Evolutionary conservation across 164 flowering plant species (phyloP).

Genomic region (Dillenia turbinata): DNA sequence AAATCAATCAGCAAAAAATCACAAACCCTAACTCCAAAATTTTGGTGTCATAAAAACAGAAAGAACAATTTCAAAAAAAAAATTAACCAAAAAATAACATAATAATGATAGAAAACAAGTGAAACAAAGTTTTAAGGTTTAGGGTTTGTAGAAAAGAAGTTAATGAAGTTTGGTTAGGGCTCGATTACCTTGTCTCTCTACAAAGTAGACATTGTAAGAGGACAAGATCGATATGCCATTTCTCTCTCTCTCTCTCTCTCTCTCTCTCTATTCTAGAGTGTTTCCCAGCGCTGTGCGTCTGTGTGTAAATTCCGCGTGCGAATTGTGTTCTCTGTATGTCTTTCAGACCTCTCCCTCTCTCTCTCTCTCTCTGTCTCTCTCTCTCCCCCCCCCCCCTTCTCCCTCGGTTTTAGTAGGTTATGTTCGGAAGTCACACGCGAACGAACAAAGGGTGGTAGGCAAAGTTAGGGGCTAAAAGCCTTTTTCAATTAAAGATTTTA

Average conservation of each 20-base stretch:
- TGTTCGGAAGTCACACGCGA: conserved; percentile 22
- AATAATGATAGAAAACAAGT: not conserved
- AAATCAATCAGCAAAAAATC: not conserved
- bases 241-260: not conserved
- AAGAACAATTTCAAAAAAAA: too few relatives aligned
- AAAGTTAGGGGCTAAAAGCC: not conserved
- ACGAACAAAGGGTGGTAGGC: conserved; percentile 8
- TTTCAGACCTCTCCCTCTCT: not conserved
- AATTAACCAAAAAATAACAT: not conserved
- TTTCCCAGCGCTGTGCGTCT: too few relatives aligned
- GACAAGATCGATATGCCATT: conserved; percentile 7
- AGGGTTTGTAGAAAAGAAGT: too few relatives aligned
- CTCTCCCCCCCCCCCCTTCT: not conserved
- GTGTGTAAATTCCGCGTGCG: too few relatives aligned
- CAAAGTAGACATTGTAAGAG: conserved; percentile 19
- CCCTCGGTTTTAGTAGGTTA: conserved; percentile 1
- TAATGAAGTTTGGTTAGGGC: too few relatives aligned
- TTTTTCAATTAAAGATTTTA: conserved; percentile 8
- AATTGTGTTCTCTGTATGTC: not conserved
- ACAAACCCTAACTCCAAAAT: not conserved
- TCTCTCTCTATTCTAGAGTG: not conserved
- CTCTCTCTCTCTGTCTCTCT: not conserved
- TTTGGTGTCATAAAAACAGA: too few relatives aligned
- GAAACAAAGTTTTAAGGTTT: too few relatives aligned
- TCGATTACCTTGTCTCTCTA: conserved; percentile 23